These are phyloP conservation scores for Candida alai DNA, from an alignment of 805 yeast genomes.

Conservation along the genomic window DNA sequence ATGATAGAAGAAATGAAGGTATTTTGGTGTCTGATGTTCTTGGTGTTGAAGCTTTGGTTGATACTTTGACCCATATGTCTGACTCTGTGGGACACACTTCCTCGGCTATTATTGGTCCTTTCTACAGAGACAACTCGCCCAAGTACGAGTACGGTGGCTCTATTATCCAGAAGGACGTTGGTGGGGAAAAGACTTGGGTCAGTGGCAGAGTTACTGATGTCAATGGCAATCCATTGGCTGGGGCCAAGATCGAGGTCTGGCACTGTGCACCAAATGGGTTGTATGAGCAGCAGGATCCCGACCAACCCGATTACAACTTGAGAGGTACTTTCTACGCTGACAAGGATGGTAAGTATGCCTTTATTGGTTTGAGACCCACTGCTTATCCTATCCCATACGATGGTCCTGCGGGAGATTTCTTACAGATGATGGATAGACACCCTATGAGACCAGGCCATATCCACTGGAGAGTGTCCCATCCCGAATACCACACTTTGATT, in stretches of 20 bases:
- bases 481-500: slow-evolving; percentile 25
- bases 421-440: slow-evolving; percentile 29
- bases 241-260: slow-evolving; percentile 31
- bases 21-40: slow-evolving; percentile 31
- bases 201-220: slow-evolving; percentile 22
- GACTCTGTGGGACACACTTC: slow-evolving; percentile 18
- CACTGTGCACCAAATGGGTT: slow-evolving; percentile 35
- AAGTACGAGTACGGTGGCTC: slow-evolving; percentile 26
- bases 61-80: slow-evolving; percentile 23
- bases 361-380: slow-evolving; percentile 27
- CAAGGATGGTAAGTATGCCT: slow-evolving; percentile 17
- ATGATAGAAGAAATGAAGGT: slow-evolving; percentile 27
- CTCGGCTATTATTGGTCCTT: slow-evolving; percentile 33
- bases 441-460: slow-evolving; percentile 31
- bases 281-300: slow-evolving; percentile 35
- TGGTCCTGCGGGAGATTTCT: slow-evolving; percentile 35
- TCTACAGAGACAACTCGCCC: slow-evolving; percentile 28
- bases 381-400: slow-evolving; percentile 36
- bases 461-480: slow-evolving; percentile 18
- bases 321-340: slow-evolving; percentile 27
- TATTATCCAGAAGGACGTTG: slow-evolving; percentile 27
- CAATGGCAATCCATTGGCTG: slow-evolving; percentile 24
- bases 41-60: slow-evolving; percentile 32
- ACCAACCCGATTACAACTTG: slow-evolving; percentile 28
- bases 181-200: slow-evolving; percentile 25